Conservation (phyloP, 2,329 filamentous ascomycete species). For the Diaporthe ampelina region DNA sequence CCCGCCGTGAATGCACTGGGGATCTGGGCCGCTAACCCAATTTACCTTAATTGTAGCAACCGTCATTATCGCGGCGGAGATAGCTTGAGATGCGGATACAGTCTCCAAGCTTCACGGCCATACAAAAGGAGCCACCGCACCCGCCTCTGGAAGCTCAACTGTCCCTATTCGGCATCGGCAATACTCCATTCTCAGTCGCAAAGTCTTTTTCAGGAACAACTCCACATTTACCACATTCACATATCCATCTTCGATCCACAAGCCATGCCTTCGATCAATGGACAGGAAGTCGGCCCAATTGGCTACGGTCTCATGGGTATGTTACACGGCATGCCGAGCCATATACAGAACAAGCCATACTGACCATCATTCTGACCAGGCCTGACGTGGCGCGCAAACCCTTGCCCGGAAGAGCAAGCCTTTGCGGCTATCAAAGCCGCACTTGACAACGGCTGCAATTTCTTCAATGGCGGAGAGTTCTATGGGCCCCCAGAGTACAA, state of each 20-base stretch:
- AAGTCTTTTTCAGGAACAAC: not conserved
- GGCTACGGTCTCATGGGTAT: slow-evolving; percentile 52
- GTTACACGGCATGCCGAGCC: slow-evolving; percentile 17
- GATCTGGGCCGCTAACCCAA: not conserved
- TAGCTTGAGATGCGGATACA: not conserved
- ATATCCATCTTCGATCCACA: not conserved
- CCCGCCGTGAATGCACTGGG: not conserved
- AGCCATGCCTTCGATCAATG: slow-evolving; percentile 49
- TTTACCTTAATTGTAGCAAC: not conserved
- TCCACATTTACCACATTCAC: not conserved
- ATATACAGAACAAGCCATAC: not conserved
- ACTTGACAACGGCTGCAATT: slow-evolving; percentile 58
- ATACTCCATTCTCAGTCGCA: not conserved
- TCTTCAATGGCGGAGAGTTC: slow-evolving; percentile 76
- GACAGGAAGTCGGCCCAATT: slow-evolving; percentile 48
- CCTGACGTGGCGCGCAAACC: slow-evolving; percentile 58
- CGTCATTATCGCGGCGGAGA: slow-evolving; percentile 7
- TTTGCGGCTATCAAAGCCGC: slow-evolving; percentile 70
- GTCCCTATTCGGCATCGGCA: not conserved
- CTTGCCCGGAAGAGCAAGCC: slow-evolving; percentile 60
- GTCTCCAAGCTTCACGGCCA: slow-evolving; percentile 14
- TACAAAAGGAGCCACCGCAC: slow-evolving; percentile 3
- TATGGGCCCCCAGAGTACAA: slow-evolving; percentile 73
- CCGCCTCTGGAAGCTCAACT: not conserved
- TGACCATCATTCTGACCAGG: slow-evolving; percentile 47